Conservation (phyloP, 2,329 filamentous ascomycete genomes). For the Sclerotinia subarctica region DNA sequence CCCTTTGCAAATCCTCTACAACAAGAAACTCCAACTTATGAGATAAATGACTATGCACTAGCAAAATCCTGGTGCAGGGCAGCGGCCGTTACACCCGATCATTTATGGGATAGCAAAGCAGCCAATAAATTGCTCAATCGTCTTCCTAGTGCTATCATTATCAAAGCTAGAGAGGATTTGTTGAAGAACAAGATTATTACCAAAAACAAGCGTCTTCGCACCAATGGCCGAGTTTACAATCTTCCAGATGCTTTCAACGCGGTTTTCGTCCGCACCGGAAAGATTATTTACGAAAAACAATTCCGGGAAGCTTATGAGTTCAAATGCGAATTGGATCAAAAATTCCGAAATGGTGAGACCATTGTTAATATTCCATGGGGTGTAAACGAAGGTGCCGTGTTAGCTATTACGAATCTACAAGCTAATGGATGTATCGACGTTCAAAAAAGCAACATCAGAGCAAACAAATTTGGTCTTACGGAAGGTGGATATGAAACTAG, state of each 20-base stretch:
- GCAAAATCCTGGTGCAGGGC: conserved; percentile 60
- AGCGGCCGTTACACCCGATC: conserved; percentile 52
- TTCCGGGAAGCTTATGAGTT: conserved; percentile 56
- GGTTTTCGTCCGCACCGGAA: conserved; percentile 53
- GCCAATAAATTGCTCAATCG: conserved; percentile 49
- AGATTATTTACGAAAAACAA: conserved; percentile 52
- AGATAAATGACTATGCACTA: conserved; percentile 41
- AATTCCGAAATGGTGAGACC: conserved; percentile 39
- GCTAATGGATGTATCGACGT: conserved; percentile 56
- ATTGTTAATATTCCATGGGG: conserved; percentile 32
- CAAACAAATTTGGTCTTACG: conserved; percentile 67
- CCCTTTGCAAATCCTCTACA: conserved; percentile 43
- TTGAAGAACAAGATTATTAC: conserved; percentile 44
- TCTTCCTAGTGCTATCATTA: conserved; percentile 23
- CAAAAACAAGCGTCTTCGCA: conserved; percentile 57
- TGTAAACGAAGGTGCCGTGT: conserved; percentile 61
- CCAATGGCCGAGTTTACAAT: conserved; percentile 56
- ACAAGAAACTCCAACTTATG: background rate
- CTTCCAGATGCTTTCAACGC: conserved; percentile 19
- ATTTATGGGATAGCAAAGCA: conserved; percentile 47
- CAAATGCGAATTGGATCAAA: conserved; percentile 57
- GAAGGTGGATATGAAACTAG: conserved; percentile 70
- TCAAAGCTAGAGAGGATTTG: conserved; percentile 30
- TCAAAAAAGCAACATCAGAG: conserved; percentile 52
- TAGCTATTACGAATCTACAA: conserved; percentile 65